Evolutionary conservation across 1,284 basidiomycete species (phyloP), one percentile per base, ranked within the genome.

Genomic region (Sparassis latifolia): DNA sequence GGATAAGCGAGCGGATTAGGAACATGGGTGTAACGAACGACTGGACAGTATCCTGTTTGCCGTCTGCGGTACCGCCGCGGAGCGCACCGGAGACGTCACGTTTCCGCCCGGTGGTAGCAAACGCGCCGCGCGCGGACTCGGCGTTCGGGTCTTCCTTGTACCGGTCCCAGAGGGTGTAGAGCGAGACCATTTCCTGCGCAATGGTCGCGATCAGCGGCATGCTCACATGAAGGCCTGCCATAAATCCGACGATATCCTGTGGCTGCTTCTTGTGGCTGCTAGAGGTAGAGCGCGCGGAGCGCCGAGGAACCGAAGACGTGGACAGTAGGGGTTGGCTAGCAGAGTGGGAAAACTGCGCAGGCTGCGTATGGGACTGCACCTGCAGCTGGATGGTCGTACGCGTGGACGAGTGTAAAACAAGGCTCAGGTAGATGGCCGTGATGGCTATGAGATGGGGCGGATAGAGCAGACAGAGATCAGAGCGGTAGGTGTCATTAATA

Each of bases 401-500:
- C 63, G 77, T 80, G 43, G 73, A 78, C 31, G 70, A 67, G 60
- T 89, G 81, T 5, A 86, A 73, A 43, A 87, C 78, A 60, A 93
- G 83, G 0, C 86, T 86, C 53, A 97, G 80, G 69, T 93, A 97
- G 50, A 98, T 79, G 0, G 92, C 86, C 0, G 94, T 86, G 53
- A 98, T 80, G 12, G 96, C 94, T 54, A 98, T 88, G 51, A 98
- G 77, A 66, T 97, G 93, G 0, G 96, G 96, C 0, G 96, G 93
- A 62, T 98, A 89, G 35, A 97, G 70, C 7, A 98, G 81, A 58
- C 90, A 92, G 9, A 98, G 73, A 49, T 95, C 89, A 1, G 91
- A 92, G 47, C 92, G 85, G 65, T 94, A 98, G 0, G 89, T 92
- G 68, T 99, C 97, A 71, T 98, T 99, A 62, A 98, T 85, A 57